Evolutionary conservation across 2,329 filamentous ascomycete genomes (phyloP).

Genomic region (Basipetospora chlamydospora): DNA sequence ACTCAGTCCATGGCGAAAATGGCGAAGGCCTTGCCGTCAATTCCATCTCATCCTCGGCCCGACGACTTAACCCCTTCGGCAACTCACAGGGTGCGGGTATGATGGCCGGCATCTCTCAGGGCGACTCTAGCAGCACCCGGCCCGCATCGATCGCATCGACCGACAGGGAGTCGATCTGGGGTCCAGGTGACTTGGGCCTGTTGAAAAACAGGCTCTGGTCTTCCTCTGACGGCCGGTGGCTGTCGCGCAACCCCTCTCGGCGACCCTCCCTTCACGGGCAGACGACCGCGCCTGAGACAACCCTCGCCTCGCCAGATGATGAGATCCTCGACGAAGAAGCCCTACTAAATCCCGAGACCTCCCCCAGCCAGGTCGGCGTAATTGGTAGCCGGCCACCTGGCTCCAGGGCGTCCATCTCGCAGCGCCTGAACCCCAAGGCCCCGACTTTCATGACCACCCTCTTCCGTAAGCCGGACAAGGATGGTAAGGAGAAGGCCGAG

Average conservation of each 20-base stretch:
- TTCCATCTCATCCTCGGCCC: constrained; percentile 22
- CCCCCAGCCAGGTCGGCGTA: constrained; percentile 46
- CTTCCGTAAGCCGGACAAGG: constrained; percentile 30
- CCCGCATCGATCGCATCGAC: constrained; percentile 60
- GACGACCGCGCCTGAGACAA: constrained; percentile 46
- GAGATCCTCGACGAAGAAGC: constrained; percentile 47
- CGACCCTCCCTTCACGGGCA: constrained; percentile 71
- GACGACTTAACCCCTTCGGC: constrained; percentile 31
- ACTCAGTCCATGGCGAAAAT: constrained; percentile 32
- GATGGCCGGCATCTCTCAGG: constrained; percentile 37
- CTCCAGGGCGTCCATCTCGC: constrained; percentile 34
- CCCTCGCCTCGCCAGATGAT: constrained; percentile 48
- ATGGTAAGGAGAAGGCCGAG: constrained; percentile 13
- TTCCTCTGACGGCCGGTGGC: constrained; percentile 33
- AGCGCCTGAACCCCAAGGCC: constrained; percentile 70
- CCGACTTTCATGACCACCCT: constrained; percentile 73
- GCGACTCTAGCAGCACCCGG: constrained; percentile 44
- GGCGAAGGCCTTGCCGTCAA: constrained; percentile 16
- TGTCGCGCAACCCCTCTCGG: constrained; percentile 56
- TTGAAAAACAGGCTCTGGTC: constrained; percentile 54
- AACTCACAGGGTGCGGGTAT: constrained; percentile 31
- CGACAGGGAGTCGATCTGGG: constrained; percentile 64
- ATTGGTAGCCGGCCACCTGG: constrained; percentile 64
- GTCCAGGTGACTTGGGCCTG: constrained; percentile 29
- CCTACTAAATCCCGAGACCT: constrained; percentile 33